Evolutionary conservation across 2,329 filamentous ascomycete species (phyloP).

Genomic region (Proliferodiscus dingleyae): DNA sequence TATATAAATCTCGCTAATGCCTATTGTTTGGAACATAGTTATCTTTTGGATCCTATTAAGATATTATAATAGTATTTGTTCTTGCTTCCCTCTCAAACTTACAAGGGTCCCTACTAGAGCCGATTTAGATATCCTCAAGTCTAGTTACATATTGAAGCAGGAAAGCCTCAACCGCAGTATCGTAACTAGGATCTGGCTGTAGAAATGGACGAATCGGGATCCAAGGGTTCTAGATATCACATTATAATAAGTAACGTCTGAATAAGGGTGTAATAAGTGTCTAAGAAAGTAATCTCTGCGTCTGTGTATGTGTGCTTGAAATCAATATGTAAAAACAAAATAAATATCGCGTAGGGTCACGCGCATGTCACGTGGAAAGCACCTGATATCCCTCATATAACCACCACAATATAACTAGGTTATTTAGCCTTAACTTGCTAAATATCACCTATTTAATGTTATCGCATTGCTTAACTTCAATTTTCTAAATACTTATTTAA

Average conservation of each 20-base stretch:
- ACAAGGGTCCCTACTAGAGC: conserved; percentile 7
- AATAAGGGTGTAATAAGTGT: too few species aligned
- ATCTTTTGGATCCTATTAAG: conserved; percentile 7
- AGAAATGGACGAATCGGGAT: too few species aligned
- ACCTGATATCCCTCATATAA: too few species aligned
- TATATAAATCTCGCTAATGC: conserved; percentile 6
- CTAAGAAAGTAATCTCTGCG: too few species aligned
- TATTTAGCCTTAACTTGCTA: conserved; percentile 1
- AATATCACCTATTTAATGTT: conserved; percentile 2
- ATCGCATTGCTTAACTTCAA: background rate
- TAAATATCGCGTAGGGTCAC: too few species aligned
- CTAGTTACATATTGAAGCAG: background rate
- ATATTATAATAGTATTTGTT: conserved; percentile 9
- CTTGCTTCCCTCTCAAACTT: conserved; percentile 5
- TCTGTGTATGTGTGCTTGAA: too few species aligned
- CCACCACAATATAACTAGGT: conserved; percentile 4
- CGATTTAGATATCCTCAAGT: conserved; percentile 5
- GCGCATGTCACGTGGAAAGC: too few species aligned
- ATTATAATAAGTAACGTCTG: too few species aligned
- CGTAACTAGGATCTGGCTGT: too few species aligned
- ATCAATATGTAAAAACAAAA: too few species aligned
- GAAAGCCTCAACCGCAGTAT: too few species aligned
- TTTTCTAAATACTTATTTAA: conserved; percentile 3
- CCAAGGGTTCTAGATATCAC: too few species aligned
- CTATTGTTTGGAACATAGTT: conserved; percentile 2